These are phyloP conservation scores for Penicillium palitans DNA, from an alignment of 2,329 filamentous ascomycete species.

Conservation along the genomic window DNA sequence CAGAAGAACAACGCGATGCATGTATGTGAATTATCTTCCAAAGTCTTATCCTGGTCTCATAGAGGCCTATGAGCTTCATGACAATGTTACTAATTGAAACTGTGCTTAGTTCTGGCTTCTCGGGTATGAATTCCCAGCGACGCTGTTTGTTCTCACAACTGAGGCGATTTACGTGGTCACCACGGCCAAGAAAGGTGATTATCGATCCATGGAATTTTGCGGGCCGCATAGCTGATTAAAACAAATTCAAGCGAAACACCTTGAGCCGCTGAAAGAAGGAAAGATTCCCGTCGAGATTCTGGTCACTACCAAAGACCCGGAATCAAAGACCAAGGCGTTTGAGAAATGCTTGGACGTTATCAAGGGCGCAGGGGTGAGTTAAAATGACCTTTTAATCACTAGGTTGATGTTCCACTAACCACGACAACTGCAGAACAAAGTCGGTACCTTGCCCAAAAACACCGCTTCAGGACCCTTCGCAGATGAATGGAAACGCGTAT, in stretches of 20 bases:
- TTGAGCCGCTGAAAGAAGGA: constrained; percentile 87
- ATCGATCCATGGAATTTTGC: not conserved
- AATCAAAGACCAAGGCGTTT: constrained; percentile 89
- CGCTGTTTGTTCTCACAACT: constrained; percentile 85
- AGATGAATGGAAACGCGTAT: constrained; percentile 91
- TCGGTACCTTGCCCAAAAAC: constrained; percentile 84
- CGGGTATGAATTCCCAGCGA: constrained; percentile 97
- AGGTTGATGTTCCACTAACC: not conserved
- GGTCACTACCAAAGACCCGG: constrained; percentile 85
- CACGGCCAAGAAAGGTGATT: constrained; percentile 89
- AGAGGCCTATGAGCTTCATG: not conserved
- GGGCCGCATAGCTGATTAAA: constrained; percentile 9
- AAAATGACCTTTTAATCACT: not conserved
- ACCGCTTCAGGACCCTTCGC: constrained; percentile 82
- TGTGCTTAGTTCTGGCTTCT: constrained; percentile 87
- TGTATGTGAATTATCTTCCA: constrained; percentile 55
- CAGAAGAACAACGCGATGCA: constrained; percentile 97
- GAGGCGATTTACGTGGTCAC: constrained; percentile 91
- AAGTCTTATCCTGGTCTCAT: not conserved
- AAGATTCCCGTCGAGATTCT: constrained; percentile 91
- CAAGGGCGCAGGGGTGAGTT: constrained; percentile 77
- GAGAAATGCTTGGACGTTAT: constrained; percentile 80
- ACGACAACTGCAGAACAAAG: constrained; percentile 66
- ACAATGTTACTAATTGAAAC: constrained; percentile 7
- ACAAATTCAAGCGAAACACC: constrained; percentile 72